These are phyloP conservation scores for Stereum hirsutum DNA, from an alignment of 1,284 basidiomycete species.

Conservation along the genomic window DNA sequence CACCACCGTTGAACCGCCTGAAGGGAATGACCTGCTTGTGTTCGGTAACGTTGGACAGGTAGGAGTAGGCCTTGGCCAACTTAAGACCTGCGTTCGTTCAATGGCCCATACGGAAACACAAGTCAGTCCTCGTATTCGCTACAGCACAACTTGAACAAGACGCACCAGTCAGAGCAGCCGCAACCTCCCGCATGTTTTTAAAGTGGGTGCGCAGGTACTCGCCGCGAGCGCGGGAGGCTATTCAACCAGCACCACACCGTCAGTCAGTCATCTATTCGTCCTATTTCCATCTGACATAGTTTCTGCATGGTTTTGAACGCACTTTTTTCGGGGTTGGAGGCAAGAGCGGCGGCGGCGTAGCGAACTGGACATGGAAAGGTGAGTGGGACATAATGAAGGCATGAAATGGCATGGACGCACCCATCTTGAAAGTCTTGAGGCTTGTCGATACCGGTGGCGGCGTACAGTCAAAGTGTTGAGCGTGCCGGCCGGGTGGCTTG, in stretches of 20 bases:
- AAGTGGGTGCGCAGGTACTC: conserved; percentile 99
- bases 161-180: conserved; percentile 75
- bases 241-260: conserved; percentile 14
- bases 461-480: not conserved
- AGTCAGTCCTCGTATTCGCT: no score
- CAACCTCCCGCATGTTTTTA: conserved; percentile 99
- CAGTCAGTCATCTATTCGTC: conserved; percentile 7
- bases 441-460: conserved; percentile 1
- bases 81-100: conserved; percentile 93
- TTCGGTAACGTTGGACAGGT: conserved; percentile 91
- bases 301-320: conserved; percentile 20
- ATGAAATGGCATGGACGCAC: conserved; percentile 30
- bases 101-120: conserved; percentile 8
- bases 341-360: conserved; percentile 81
- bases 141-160: not conserved
- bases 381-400: conserved; percentile 13
- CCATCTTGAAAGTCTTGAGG: conserved; percentile 59
- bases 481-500: conserved; percentile 10
- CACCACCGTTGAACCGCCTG: conserved; percentile 94
- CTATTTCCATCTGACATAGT: no score
- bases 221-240: conserved; percentile 87
- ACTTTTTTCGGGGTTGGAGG: conserved; percentile 93
- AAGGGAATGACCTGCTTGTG: conserved; percentile 98
- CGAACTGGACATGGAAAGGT: conserved; percentile 54
- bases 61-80: conserved; percentile 92